Conservation (phyloP, 768 basidiomycete genomes). For the Xerocomus potaroensis region DNA sequence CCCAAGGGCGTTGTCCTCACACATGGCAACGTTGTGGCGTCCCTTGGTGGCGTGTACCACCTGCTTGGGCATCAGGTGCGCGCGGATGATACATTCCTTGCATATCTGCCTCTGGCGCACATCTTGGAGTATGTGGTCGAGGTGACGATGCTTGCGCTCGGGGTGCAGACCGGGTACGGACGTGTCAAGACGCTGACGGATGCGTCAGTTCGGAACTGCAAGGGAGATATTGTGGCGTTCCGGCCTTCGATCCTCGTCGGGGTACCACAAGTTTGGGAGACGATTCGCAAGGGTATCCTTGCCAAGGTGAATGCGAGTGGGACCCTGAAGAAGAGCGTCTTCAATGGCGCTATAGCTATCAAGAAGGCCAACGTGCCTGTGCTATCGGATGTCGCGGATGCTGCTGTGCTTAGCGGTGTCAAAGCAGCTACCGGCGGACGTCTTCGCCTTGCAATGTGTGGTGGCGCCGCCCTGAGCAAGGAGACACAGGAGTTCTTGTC, state of each 20-base stretch:
- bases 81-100: conserved; percentile 51
- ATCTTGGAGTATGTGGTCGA: conserved; percentile 96
- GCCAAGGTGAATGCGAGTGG: conserved; percentile 72
- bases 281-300: conserved; percentile 91
- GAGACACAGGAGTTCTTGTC: conserved; percentile 92
- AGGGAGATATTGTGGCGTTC: conserved; percentile 84
- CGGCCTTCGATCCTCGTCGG: conserved; percentile 88
- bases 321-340: conserved; percentile 64
- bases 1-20: conserved; percentile 94
- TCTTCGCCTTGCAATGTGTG: conserved; percentile 73
- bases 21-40: conserved; percentile 81
- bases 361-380: conserved; percentile 72
- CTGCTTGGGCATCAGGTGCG: conserved; percentile 57
- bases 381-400: conserved; percentile 65
- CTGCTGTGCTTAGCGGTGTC: conserved; percentile 70
- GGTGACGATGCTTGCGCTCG: conserved; percentile 59
- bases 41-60: conserved; percentile 74
- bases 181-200: conserved; percentile 96
- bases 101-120: conserved; percentile 91
- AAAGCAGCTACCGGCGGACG: conserved; percentile 83
- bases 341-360: conserved; percentile 70
- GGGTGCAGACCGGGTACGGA: conserved; percentile 84
- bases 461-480: conserved; percentile 79
- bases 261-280: conserved; percentile 97
- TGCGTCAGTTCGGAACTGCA: conserved; percentile 80